Evolutionary conservation across 345 rosid species (phyloP).

Genomic region (Litchi chinensis): DNA sequence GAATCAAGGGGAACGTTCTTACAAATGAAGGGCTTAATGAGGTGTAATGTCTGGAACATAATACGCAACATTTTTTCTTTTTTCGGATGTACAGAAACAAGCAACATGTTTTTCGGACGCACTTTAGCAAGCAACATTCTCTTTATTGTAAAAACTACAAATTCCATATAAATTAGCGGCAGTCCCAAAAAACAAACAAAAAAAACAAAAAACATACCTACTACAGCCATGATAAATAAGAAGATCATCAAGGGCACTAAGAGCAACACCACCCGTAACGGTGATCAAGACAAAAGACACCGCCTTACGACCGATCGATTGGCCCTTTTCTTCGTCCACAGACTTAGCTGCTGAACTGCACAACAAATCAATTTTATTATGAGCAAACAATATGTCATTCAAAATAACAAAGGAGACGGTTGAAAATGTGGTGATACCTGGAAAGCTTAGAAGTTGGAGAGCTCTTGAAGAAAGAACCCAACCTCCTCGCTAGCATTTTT

Average conservation of each 20-base stretch:
- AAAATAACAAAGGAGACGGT: background rate
- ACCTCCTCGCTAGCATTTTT: slow-evolving; percentile 58
- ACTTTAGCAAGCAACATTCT: background rate
- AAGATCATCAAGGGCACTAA: slow-evolving; percentile 91
- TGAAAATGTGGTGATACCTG: slow-evolving; percentile 32
- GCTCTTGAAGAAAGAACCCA: slow-evolving; percentile 53
- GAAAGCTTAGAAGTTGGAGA: slow-evolving; percentile 40
- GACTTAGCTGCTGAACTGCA: slow-evolving; percentile 45
- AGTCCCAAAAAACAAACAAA: background rate
- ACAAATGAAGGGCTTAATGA: background rate
- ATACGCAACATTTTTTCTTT: too few species aligned
- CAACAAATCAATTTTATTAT: slow-evolving; percentile 12
- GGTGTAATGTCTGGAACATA: too few species aligned
- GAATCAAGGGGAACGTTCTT: background rate
- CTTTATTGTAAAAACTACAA: background rate
- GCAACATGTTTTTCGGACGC: too few species aligned
- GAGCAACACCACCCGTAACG: slow-evolving; percentile 90
- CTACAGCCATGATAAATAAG: slow-evolving; percentile 77
- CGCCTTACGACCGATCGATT: slow-evolving; percentile 58
- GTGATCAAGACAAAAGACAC: slow-evolving; percentile 82
- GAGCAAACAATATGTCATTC: too few species aligned
- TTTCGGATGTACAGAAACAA: background rate
- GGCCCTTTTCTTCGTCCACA: slow-evolving; percentile 52
- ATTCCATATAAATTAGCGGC: background rate
- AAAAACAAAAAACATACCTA: slow-evolving; percentile 51